A percentile compares a stretch with the other conserved stretches of the same genome.
Evolutionary conservation across 2,329 filamentous ascomycete species (phyloP).

Genomic region (Elsinoe ampelina): DNA sequence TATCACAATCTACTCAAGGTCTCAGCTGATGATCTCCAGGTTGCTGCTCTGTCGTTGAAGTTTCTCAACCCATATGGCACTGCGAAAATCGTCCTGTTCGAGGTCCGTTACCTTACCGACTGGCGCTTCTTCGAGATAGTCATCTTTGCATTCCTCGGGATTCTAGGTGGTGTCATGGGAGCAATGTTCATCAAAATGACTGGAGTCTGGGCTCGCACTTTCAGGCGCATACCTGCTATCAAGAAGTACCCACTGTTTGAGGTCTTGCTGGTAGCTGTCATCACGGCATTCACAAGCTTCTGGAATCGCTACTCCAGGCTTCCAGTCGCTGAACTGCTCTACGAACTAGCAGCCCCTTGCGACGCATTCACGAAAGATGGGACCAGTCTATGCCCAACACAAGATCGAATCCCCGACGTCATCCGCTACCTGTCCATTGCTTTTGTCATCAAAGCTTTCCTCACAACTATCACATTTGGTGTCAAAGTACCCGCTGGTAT

Average conservation of each 20-base stretch:
- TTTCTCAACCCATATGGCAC: slow-evolving; percentile 95
- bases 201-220: slow-evolving; percentile 77
- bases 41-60: slow-evolving; percentile 79
- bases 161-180: slow-evolving; percentile 74
- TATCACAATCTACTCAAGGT: neutral
- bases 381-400: slow-evolving; percentile 69
- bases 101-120: slow-evolving; percentile 80
- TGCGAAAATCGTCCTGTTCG: slow-evolving; percentile 91
- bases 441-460: slow-evolving; percentile 78
- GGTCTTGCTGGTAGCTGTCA: slow-evolving; percentile 73
- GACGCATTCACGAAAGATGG: slow-evolving; percentile 55
- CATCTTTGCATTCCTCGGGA: slow-evolving; percentile 75
- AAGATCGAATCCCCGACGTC: slow-evolving; percentile 69
- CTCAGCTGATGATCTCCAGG: slow-evolving; percentile 24
- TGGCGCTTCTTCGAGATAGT: slow-evolving; percentile 91
- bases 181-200: slow-evolving; percentile 97
- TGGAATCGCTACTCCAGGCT: slow-evolving; percentile 89
- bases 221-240: slow-evolving; percentile 70
- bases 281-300: slow-evolving; percentile 79
- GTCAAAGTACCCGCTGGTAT: slow-evolving; percentile 96
- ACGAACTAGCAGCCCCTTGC: slow-evolving; percentile 85
- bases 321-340: slow-evolving; percentile 79
- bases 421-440: slow-evolving; percentile 63
- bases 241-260: slow-evolving; percentile 79
- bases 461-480: slow-evolving; percentile 88